phyloP scores from a whole-genome alignment of 352 stramenopile species.

The Aphanomyces cochlioides region DNA sequence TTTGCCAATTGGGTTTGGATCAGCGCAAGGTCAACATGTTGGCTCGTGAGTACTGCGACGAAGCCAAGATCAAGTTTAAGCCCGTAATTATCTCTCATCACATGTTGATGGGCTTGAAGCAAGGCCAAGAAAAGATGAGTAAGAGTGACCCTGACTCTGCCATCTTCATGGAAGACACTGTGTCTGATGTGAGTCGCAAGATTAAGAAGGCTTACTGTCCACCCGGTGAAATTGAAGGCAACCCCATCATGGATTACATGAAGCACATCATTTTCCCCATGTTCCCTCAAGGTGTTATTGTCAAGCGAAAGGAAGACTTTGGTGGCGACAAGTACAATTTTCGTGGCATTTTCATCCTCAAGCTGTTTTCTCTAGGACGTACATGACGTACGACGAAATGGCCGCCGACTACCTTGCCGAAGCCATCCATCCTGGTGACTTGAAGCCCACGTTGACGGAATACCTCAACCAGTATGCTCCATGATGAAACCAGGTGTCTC shows the following conservation, averaged over 20 bases:
- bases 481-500: slow-evolving; percentile 16
- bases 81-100: slow-evolving; percentile 98
- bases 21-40: slow-evolving; percentile 99
- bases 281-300: slow-evolving; percentile 48
- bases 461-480: slow-evolving; percentile 89
- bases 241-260: slow-evolving; percentile 97
- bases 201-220: slow-evolving; percentile 98
- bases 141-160: slow-evolving; percentile 98
- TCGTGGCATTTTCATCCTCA: slow-evolving; percentile 9
- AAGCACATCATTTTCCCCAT: slow-evolving; percentile 95
- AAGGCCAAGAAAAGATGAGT: slow-evolving; percentile 99
- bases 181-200: slow-evolving; percentile 94
- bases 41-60: slow-evolving; percentile 97
- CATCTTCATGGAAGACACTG: slow-evolving; percentile 99
- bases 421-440: slow-evolving; percentile 88
- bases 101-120: slow-evolving; percentile 98
- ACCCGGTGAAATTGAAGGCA: slow-evolving; percentile 79
- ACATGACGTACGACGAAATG: slow-evolving; percentile 85
- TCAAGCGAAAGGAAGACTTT: slow-evolving; percentile 44
- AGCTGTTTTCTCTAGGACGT: slow-evolving; percentile 54
- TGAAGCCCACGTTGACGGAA: slow-evolving; percentile 90
- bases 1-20: slow-evolving; percentile 99
- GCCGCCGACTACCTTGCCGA: slow-evolving; percentile 88
- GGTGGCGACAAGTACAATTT: slow-evolving; percentile 41
- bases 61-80: slow-evolving; percentile 91